A percentile compares a stretch with the other conserved stretches of the same genome.
Evolutionary conservation across 768 basidiomycete genomes (phyloP).

Genomic region (Lactifluus hygrophoroides): DNA sequence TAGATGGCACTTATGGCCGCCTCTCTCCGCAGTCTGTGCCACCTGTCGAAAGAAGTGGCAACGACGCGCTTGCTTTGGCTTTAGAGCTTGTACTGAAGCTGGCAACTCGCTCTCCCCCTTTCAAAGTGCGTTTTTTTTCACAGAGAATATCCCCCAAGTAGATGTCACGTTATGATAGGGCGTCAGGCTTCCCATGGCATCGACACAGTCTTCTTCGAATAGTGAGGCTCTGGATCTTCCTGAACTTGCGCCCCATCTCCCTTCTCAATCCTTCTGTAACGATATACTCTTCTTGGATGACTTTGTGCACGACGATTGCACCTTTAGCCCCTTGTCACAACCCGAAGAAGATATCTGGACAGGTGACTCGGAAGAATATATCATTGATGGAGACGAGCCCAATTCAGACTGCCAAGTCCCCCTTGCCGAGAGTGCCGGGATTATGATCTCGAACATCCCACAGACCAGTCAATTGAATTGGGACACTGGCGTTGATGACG

Average conservation of each 20-base stretch:
- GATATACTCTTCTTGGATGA: slow-evolving; percentile 1
- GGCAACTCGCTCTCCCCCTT: slow-evolving; percentile 6
- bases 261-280: not conserved
- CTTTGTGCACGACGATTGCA: too few species aligned
- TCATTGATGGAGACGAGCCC: not conserved
- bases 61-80: slow-evolving; percentile 11
- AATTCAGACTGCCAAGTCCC: not conserved
- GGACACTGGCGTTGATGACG: not conserved
- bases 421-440: not conserved
- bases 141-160: not conserved
- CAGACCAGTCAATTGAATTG: not conserved
- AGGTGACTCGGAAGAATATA: not conserved
- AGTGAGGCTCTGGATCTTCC: not conserved
- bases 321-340: not conserved
- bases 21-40: not conserved
- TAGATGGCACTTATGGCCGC: too few species aligned
- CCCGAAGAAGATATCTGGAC: slow-evolving; percentile 6
- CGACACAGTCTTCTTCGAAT: not conserved
- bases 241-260: not conserved
- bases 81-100: slow-evolving; percentile 13
- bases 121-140: slow-evolving; percentile 5
- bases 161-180: not conserved
- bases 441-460: not conserved
- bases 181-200: not conserved
- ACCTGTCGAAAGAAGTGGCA: not conserved